These are phyloP conservation scores for Chiua sp. DNA, from an alignment of 1,284 basidiomycete genomes.

Conservation along the genomic window DNA sequence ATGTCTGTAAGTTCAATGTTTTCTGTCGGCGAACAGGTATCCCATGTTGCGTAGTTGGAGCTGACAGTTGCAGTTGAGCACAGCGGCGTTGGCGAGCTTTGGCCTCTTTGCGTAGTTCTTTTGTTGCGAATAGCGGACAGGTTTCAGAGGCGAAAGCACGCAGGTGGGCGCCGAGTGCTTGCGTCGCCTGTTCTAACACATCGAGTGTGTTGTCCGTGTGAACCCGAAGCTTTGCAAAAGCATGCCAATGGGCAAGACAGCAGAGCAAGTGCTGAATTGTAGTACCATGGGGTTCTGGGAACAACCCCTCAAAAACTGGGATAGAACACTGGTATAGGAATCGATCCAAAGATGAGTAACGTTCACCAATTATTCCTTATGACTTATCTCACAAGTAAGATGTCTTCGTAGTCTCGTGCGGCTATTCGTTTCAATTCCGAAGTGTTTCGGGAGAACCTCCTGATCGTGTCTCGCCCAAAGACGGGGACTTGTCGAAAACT, in stretches of 20 bases:
- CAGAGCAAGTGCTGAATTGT: slow-evolving; percentile 6
- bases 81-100: background rate
- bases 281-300: slow-evolving; percentile 4
- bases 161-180: background rate
- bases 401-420: slow-evolving; percentile 36
- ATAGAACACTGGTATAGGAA: too few relatives aligned
- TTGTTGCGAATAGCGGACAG: background rate
- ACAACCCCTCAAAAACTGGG: slow-evolving; percentile 10
- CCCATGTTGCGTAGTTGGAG: too few relatives aligned
- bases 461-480: slow-evolving; percentile 26
- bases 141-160: background rate
- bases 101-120: background rate
- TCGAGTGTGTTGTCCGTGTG: too few relatives aligned
- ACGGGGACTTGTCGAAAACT: slow-evolving; percentile 14
- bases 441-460: slow-evolving; percentile 17
- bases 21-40: too few relatives aligned
- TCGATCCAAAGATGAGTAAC: background rate
- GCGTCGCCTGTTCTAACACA: too few relatives aligned
- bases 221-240: too few relatives aligned
- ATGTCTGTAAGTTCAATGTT: background rate
- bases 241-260: background rate
- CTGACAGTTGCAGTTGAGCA: too few relatives aligned
- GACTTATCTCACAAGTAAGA: slow-evolving; percentile 26
- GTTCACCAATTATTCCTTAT: too few relatives aligned
- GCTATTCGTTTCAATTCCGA: slow-evolving; percentile 38